Conservation (phyloP, 1,284 basidiomycete species). For the Apiotrichum gracile region DNA sequence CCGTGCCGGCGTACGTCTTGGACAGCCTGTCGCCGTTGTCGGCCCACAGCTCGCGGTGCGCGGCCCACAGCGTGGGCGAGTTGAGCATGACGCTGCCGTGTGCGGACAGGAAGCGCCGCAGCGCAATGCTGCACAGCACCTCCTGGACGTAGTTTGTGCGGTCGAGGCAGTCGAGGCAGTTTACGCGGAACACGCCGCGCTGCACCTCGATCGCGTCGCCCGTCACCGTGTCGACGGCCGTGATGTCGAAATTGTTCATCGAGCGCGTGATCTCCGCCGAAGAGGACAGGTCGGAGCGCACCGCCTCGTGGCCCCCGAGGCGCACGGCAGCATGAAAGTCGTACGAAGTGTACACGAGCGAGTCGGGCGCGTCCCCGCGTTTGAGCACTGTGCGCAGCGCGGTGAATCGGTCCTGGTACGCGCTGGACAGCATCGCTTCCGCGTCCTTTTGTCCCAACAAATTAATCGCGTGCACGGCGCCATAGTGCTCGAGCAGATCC, state of each 20-base stretch:
- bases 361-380: constrained; percentile 28
- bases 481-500: constrained; percentile 76
- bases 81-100: constrained; percentile 28
- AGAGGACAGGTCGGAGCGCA: constrained; percentile 69
- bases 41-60: constrained; percentile 92
- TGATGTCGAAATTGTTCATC: constrained; percentile 78
- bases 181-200: constrained; percentile 84
- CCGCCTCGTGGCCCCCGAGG: constrained; percentile 80
- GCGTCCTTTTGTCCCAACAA: constrained; percentile 86
- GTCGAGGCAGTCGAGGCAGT: constrained; percentile 94
- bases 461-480: constrained; percentile 74
- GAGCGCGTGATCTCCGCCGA: constrained; percentile 59
- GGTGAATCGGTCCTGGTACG: constrained; percentile 72
- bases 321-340: constrained; percentile 87
- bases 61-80: constrained; percentile 61
- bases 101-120: constrained; percentile 53
- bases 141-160: constrained; percentile 98
- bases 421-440: constrained; percentile 73
- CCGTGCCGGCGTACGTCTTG: constrained; percentile 90
- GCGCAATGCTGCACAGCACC: constrained; percentile 69
- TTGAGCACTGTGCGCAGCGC: constrained; percentile 26
- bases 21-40: constrained; percentile 89
- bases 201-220: constrained; percentile 73
- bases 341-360: constrained; percentile 67
- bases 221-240: constrained; percentile 62